Percentiles rank a stretch among this genome's conserved stretches.
phyloP scores from a whole-genome alignment of 495 filamentous ascomycete species.

The Parathielavia appendiculata region DNA sequence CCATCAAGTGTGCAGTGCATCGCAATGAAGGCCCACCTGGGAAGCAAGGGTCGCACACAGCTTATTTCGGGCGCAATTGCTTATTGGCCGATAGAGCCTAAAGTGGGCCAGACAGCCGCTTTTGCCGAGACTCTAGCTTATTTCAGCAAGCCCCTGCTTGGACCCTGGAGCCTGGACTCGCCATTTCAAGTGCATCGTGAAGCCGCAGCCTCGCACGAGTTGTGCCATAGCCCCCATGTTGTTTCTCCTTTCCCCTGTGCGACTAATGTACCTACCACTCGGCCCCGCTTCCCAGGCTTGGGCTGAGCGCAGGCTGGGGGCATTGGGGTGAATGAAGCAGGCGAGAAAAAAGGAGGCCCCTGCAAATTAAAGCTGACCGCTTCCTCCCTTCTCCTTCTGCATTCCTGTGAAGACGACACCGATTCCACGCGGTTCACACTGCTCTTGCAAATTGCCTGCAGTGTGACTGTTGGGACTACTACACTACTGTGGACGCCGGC shows the following conservation, averaged over 20 bases:
- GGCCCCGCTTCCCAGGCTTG: constrained; percentile 6
- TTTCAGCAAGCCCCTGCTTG: constrained; percentile 3
- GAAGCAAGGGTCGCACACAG: neutral
- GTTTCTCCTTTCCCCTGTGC: neutral
- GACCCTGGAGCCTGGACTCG: constrained; percentile 4
- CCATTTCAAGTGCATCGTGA: constrained; percentile 9
- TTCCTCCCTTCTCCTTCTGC: neutral
- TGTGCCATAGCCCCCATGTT: neutral
- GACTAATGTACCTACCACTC: neutral
- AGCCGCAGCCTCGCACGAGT: constrained; percentile 10
- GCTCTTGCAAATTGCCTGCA: neutral
- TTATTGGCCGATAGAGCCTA: neutral
- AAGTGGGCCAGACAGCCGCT: neutral
- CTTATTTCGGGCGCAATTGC: neutral
- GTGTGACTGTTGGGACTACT: neutral
- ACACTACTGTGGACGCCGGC: neutral
- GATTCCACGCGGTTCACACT: neutral
- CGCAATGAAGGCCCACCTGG: constrained; percentile 6
- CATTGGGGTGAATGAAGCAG: neutral
- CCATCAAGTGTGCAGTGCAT: neutral
- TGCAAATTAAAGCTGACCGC: neutral
- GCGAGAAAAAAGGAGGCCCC: constrained; percentile 5
- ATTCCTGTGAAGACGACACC: neutral
- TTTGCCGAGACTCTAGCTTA: constrained; percentile 1
- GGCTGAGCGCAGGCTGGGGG: constrained; percentile 5